These are phyloP conservation scores for Domatiomyces catenatus DNA, from an alignment of 2,329 filamentous ascomycete genomes.

Conservation along the genomic window DNA sequence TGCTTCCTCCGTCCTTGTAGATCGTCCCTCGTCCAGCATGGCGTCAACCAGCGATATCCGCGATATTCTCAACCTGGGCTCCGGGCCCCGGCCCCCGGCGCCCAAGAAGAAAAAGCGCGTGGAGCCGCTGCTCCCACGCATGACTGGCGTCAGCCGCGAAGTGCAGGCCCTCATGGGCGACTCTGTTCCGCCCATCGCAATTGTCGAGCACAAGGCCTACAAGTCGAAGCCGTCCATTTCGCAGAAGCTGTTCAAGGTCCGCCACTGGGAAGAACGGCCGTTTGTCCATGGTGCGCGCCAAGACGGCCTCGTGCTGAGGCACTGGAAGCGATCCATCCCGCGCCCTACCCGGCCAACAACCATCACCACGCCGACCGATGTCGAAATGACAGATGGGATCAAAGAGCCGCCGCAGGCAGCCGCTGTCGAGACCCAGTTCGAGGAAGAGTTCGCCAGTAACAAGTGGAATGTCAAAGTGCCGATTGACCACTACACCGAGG, in stretches of 20 bases:
- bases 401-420: slow-evolving; percentile 23
- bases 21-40: slow-evolving; percentile 16
- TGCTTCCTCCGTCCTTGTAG: not conserved
- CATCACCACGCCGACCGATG: slow-evolving; percentile 19
- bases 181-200: slow-evolving; percentile 35
- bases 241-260: slow-evolving; percentile 14
- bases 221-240: slow-evolving; percentile 23
- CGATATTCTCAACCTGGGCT: slow-evolving; percentile 70
- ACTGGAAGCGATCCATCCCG: slow-evolving; percentile 57
- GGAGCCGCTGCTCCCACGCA: slow-evolving; percentile 32
- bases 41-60: slow-evolving; percentile 70
- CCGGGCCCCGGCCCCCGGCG: slow-evolving; percentile 39
- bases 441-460: slow-evolving; percentile 48
- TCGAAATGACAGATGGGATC: slow-evolving; percentile 16
- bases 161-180: slow-evolving; percentile 37
- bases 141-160: slow-evolving; percentile 34
- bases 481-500: slow-evolving; percentile 68
- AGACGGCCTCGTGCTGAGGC: slow-evolving; percentile 56
- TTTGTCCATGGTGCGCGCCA: slow-evolving; percentile 66
- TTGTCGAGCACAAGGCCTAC: slow-evolving; percentile 36
- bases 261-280: slow-evolving; percentile 23
- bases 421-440: slow-evolving; percentile 20
- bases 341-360: slow-evolving; percentile 5
- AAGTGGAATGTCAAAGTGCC: slow-evolving; percentile 77
- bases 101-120: slow-evolving; percentile 63